Evolutionary conservation across 2,329 filamentous ascomycete species (phyloP).

Genomic region (Fusarium marasasianum): DNA sequence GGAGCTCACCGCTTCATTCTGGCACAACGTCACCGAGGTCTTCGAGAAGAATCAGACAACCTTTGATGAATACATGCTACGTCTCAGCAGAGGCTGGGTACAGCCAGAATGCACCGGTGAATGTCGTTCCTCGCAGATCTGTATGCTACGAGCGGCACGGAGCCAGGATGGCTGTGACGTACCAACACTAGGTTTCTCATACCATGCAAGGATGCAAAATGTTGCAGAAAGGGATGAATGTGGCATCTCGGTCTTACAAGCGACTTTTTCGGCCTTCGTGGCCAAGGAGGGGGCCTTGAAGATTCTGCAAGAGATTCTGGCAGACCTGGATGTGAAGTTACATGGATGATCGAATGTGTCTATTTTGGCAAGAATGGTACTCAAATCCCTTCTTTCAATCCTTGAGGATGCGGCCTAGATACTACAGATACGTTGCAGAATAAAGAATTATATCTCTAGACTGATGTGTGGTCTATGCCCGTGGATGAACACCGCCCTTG

Average conservation of each 20-base stretch:
- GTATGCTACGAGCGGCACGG: slow-evolving; percentile 61
- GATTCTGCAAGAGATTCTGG: slow-evolving; percentile 33
- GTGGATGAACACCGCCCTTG: background rate
- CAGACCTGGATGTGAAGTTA: slow-evolving; percentile 3
- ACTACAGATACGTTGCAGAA: background rate
- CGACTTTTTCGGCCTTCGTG: slow-evolving; percentile 41
- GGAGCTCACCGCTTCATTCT: slow-evolving; percentile 65
- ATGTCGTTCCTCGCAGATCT: slow-evolving; percentile 59
- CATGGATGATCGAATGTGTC: background rate
- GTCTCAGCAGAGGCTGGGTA: slow-evolving; percentile 59
- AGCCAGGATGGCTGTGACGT: slow-evolving; percentile 62
- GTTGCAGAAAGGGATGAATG: slow-evolving; percentile 42
- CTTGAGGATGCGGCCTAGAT: background rate
- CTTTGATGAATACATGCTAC: slow-evolving; percentile 58
- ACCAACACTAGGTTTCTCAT: slow-evolving; percentile 48
- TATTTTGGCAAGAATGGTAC: background rate
- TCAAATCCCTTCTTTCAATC: background rate
- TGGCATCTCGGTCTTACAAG: slow-evolving; percentile 43
- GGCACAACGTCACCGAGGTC: slow-evolving; percentile 64
- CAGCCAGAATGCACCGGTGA: slow-evolving; percentile 52
- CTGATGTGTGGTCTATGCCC: background rate
- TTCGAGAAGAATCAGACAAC: slow-evolving; percentile 55
- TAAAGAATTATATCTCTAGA: background rate
- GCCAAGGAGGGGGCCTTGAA: slow-evolving; percentile 39
- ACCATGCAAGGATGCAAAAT: slow-evolving; percentile 44